Base-by-base conservation (phyloP, 176 grass and related monocot species). In the Aegilops bicornis region DNA sequence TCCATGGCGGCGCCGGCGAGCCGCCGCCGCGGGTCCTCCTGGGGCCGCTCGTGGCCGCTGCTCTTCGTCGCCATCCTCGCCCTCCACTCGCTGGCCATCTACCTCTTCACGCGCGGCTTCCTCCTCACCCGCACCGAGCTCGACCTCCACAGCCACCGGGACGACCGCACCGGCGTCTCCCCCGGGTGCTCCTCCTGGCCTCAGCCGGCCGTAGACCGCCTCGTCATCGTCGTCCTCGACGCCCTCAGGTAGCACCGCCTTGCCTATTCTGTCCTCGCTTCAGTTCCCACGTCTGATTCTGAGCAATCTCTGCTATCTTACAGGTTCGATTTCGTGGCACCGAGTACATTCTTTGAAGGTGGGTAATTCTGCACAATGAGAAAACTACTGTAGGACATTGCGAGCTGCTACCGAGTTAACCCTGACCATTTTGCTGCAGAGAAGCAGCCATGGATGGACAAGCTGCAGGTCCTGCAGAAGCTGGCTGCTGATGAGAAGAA, bases 271-370 rank as follows among this genome's bases (percentile, higher is more conserved):
- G 22, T 5, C 37, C 23, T 58, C 1, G 24, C 20, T 23, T 43
- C 50, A 20, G 69, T 14, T 82, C 30, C 8, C 73, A 76, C 16
- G 15, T 31, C 73, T 76, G 73, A 20, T 31, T 20, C 19, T 74
- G 42, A 76, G 16, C 47, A 13, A 22, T 58, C 3, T 22, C 16
- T 32, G 43, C 24, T 16, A 7, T 75, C 12, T 69, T 66, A 64
- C 92, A 97, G 95, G 85, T 94, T 98, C 50, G 93, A 98, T 93
- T 98, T 98, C 54, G 86, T 98, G 39, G 96, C 96, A 17, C 96
- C 96, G 2, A 98, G 96, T 82, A 85, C 92, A 31, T 96, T 96
- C 76, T 98, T 98, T 50, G 27, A 86, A 94, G 92, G 93, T 96
- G 23, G 73, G 73, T 52, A 54, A 31, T 37, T 75, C 4, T 32